These are phyloP conservation scores for Curvularia spicifera DNA, from an alignment of 2,329 filamentous ascomycete genomes.

Conservation along the genomic window DNA sequence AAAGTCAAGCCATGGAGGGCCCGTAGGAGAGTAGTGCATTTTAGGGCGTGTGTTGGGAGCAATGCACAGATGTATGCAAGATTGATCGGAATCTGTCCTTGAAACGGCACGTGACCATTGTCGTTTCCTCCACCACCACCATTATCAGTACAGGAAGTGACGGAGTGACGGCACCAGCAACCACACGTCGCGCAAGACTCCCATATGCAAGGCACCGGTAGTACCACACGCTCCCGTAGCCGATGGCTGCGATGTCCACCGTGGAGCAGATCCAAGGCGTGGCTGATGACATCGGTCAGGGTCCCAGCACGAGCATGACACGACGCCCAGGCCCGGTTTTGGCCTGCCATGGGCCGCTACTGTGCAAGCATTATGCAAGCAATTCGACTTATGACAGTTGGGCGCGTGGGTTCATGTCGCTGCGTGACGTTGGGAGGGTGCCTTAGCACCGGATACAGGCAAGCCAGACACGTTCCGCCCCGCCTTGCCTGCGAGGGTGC, in stretches of 20 bases:
- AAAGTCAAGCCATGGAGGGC: background rate
- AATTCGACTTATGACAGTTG: background rate
- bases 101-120: background rate
- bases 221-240: background rate
- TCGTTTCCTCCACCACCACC: too few relatives aligned
- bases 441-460: background rate
- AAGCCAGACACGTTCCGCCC: slow-evolving; percentile 10
- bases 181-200: background rate
- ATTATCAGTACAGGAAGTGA: background rate
- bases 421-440: background rate
- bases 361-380: background rate
- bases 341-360: background rate
- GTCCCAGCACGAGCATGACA: slow-evolving; percentile 1
- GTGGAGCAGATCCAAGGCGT: slow-evolving; percentile 10
- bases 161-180: background rate
- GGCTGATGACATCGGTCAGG: slow-evolving; percentile 11
- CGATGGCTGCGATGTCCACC: slow-evolving; percentile 7
- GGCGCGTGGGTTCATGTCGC: background rate
- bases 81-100: background rate
- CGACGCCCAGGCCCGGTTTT: background rate
- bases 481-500: background rate
- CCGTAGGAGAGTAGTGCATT: background rate
- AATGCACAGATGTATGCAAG: background rate
- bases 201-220: slow-evolving; percentile 4
- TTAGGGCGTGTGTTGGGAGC: background rate